Percentiles rank a stretch among this genome's conserved stretches.
Evolutionary conservation across 139 green algal species (phyloP).

Genomic region (Micromonas commoda): DNA sequence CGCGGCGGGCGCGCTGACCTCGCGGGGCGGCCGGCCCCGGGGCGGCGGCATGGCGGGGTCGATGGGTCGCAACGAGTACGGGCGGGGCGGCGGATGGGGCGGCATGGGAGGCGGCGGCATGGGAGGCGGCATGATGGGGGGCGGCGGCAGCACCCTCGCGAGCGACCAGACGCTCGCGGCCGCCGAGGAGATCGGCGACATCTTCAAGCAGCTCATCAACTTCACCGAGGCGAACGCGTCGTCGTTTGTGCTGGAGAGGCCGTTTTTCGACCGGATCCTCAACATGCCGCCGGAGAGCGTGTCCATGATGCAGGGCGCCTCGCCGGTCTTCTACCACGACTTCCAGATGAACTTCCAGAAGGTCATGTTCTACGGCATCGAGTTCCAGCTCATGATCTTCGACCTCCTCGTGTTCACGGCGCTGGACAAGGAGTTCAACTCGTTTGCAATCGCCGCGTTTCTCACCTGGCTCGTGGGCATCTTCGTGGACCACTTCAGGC

Average conservation of each 20-base stretch:
- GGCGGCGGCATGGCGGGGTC: too few relatives aligned
- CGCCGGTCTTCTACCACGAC: constrained; percentile 5
- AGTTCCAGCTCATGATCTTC: constrained; percentile 8
- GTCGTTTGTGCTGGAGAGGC: neutral
- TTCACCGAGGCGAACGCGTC: neutral
- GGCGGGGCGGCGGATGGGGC: neutral
- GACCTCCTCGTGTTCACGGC: constrained; percentile 8
- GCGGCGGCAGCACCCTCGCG: neutral
- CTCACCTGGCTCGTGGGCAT: neutral
- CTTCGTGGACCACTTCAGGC: constrained; percentile 15
- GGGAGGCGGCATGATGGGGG: neutral
- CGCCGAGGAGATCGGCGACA: neutral
- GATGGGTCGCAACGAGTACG: neutral
- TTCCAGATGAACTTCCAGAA: neutral
- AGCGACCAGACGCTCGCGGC: neutral
- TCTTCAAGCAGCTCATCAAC: neutral
- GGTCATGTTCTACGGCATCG: constrained; percentile 11
- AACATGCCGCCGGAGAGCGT: neutral
- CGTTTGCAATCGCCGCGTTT: neutral
- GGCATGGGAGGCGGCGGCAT: too few relatives aligned
- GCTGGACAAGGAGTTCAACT: neutral
- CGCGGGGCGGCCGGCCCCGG: too few relatives aligned
- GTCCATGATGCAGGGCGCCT: neutral
- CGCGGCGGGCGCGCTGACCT: too few relatives aligned
- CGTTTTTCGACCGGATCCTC: neutral